Base-by-base conservation (phyloP, 768 basidiomycete species). In the Boletus rubroflammeus region DNA sequence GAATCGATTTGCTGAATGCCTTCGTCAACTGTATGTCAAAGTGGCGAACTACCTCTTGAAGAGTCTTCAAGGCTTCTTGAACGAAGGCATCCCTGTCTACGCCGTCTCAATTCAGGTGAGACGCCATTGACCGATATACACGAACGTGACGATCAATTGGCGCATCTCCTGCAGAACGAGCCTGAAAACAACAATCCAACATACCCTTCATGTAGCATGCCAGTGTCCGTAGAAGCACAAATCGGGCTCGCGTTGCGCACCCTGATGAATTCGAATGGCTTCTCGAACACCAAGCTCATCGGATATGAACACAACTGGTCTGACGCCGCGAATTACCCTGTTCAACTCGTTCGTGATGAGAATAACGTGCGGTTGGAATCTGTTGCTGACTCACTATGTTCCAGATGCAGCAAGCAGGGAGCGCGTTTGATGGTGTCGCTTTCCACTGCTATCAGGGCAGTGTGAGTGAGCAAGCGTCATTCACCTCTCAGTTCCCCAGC, bases 241-340 rank as follows among this genome's bases (percentile, higher is more conserved):
- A 78, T 90, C 26, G 87, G 79, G 11, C 74, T 70, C 0, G 65
- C 75, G 0, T 73, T 91, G 29, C 76, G 86, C 14, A 74, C 71
- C 3, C 67, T 88, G 15, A 76, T 91, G 67, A 73, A 90, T 61
- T 78, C 76, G 42, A 83, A 86, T 54, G 83, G 84, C 0, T 77
- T 88, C 42, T 75, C 76, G 0, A 61, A 63, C 17, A 80, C 83
- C 38, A 85, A 82, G 67, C 74, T 90, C 36, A 75, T 89, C 32
- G 88, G 86, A 23, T 80, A 75, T 56, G 81, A 88, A 61, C 88
- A 90, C 60, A 90, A 91, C 62, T 91, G 89, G 89, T 72, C 77
- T 47, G 77, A 81, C 55, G 84, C 85, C 14, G 80, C 73, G 6
- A 68, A 74, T 13, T 90, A 90, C 58, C 83, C 88, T 0, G 76